Percentiles rank a stretch among this genome's conserved stretches.
These are phyloP conservation scores for Neurospora africana DNA, from an alignment of 495 filamentous ascomycete genomes.

Conservation along the genomic window DNA sequence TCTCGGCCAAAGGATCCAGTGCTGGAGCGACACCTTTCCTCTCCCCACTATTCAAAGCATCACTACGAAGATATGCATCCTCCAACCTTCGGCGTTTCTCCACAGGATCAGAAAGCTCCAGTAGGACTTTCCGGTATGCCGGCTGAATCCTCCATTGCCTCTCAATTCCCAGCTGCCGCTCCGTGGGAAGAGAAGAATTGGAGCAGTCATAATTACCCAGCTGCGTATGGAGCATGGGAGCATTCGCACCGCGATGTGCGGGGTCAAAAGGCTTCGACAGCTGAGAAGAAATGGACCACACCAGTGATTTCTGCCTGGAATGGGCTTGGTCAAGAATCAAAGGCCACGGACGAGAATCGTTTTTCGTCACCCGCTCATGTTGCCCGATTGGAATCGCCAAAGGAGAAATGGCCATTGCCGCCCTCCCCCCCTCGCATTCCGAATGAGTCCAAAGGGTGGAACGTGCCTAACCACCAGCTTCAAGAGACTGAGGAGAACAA, in stretches of 20 bases:
- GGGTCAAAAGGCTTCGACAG: fast-evolving
- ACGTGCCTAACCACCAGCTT: too few relatives aligned
- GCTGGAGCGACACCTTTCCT: too few relatives aligned
- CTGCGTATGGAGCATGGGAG: too few relatives aligned
- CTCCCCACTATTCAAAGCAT: too few relatives aligned
- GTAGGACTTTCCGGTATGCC: neutral
- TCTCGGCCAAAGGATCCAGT: too few relatives aligned
- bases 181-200: neutral
- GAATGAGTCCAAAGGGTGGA: too few relatives aligned
- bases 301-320: neutral
- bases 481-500: neutral
- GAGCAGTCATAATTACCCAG: neutral
- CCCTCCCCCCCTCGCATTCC: neutral
- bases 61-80: too few relatives aligned
- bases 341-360: neutral
- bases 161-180: neutral
- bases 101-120: neutral
- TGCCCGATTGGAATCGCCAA: neutral
- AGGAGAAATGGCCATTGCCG: neutral
- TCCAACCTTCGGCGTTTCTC: neutral
- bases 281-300: neutral
- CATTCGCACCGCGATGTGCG: neutral
- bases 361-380: fast-evolving
- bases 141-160: neutral
- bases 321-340: neutral